These are phyloP conservation scores for Polychaeton citri DNA, from an alignment of 2,329 filamentous ascomycete species.

Conservation along the genomic window DNA sequence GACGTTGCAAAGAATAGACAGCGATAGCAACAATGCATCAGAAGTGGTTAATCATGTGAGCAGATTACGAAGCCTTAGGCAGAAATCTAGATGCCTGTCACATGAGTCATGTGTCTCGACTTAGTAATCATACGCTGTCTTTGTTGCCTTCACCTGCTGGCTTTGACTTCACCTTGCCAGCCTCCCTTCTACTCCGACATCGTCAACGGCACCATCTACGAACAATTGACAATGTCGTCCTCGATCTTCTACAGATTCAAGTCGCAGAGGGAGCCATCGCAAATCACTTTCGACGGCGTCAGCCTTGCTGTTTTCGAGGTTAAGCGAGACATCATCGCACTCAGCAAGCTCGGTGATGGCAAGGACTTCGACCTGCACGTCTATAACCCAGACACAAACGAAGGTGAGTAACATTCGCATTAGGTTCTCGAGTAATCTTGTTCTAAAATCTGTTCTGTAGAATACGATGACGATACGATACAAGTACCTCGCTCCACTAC, in stretches of 20 bases:
- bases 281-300: constrained; percentile 93
- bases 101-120: too few relatives aligned
- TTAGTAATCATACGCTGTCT: too few relatives aligned
- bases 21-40: too few relatives aligned
- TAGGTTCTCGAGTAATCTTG: too few relatives aligned
- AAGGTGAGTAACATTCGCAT: constrained; percentile 48
- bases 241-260: constrained; percentile 99
- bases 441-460: constrained; percentile 38
- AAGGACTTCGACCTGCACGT: constrained; percentile 94
- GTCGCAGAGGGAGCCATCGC: constrained; percentile 87
- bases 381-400: constrained; percentile 79
- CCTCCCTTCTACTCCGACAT: too few relatives aligned
- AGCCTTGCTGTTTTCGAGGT: constrained; percentile 97
- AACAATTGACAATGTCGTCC: constrained; percentile 84
- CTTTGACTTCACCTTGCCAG: too few relatives aligned
- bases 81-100: too few relatives aligned
- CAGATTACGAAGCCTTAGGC: too few relatives aligned
- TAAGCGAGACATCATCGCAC: constrained; percentile 95
- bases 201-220: too few relatives aligned
- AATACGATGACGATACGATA: constrained; percentile 96
- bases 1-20: too few relatives aligned
- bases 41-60: too few relatives aligned
- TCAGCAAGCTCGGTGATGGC: constrained; percentile 86
- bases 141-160: too few relatives aligned
- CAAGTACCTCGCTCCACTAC: constrained; percentile 92